Evolutionary conservation across 1,284 basidiomycete species (phyloP), one percentile per base, ranked within the genome.

Genomic region (Heliocybe sulcata): DNA sequence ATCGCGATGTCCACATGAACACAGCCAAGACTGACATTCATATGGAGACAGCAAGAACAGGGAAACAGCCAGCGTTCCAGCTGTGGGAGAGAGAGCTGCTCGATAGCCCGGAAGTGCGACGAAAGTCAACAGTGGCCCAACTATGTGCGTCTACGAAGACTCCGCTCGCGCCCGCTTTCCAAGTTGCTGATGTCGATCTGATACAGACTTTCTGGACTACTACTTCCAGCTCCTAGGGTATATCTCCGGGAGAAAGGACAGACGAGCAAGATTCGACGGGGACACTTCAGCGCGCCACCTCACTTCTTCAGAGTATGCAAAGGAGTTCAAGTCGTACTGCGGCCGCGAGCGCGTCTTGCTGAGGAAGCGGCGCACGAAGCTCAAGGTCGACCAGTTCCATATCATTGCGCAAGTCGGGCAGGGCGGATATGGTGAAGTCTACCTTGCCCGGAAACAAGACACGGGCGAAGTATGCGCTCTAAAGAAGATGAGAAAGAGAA

Each of bases 331-430:
- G 64, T 93, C 91, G 0, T 97, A 98, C 71, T 89, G 85, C 61
- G 94, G 93, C 1, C 82, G 94, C 35, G 94, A 98, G 71, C 88
- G 94, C 31, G 93, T 94, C 2, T 67, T 96, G 2, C 78, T 98
- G n/a, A 80, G 94, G 54, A 87, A 91, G 61, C 82, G 94, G 20
- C 80, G 93, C 45, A 86, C 91, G 19, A 95, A 96, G 70, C 77
- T 96, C 53, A 81, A 84, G 58, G 82, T 97, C 35, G 89, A 97
- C 57, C 88, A 94, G 66, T 97, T 96, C 65, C 88, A 95, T 65
- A 96, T 97, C 68, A 94, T 98, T 61, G 92, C 93, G 1, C 95
- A 98, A 67, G 92, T 98, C 52, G 94, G 95, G 1, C 95, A 98
- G 73, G 95, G 94, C 20, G 94, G 94, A 1, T 98, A 97, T 71